A percentile compares a stretch with the other conserved stretches of the same genome.
phyloP scores from a whole-genome alignment of 306 rosid genomes.

The Calophaca sinica region DNA sequence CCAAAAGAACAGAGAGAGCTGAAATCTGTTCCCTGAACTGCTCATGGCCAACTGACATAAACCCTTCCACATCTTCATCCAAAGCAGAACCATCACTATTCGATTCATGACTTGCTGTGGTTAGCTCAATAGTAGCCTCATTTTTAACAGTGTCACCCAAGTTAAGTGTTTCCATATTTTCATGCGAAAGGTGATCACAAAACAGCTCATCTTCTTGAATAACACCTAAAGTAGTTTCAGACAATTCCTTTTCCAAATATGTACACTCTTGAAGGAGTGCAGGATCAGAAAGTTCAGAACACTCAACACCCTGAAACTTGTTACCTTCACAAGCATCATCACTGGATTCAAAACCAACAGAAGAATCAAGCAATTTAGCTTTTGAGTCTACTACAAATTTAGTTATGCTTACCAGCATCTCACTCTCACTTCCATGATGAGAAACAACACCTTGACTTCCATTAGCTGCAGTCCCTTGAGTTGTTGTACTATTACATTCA shows the following conservation, averaged over 20 bases:
- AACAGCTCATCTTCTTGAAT: slow-evolving; percentile 30
- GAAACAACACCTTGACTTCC: slow-evolving; percentile 17
- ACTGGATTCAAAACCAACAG: slow-evolving; percentile 44
- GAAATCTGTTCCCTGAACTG: slow-evolving; percentile 52
- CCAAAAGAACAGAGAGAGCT: slow-evolving; percentile 52
- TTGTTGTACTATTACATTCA: slow-evolving; percentile 34
- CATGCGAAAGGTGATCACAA: slow-evolving; percentile 32
- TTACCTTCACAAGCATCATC: slow-evolving; percentile 41
- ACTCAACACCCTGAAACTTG: slow-evolving; percentile 38
- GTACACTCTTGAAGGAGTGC: slow-evolving; percentile 30
- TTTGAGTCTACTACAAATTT: slow-evolving; percentile 28
- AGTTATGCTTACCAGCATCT: slow-evolving; percentile 41
- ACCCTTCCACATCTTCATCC: slow-evolving; percentile 45
- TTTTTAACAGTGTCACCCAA: slow-evolving; percentile 8
- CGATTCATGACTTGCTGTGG: slow-evolving; percentile 29
- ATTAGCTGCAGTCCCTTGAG: slow-evolving; percentile 39
- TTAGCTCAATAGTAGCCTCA: slow-evolving; percentile 40
- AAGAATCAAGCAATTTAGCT: slow-evolving; percentile 30
- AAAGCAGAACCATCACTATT: slow-evolving; percentile 35
- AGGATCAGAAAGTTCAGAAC: slow-evolving; percentile 28
- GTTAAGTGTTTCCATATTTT: slow-evolving; percentile 35
- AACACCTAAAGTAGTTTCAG: slow-evolving; percentile 34
- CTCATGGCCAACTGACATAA: slow-evolving; percentile 47
- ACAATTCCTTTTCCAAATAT: slow-evolving; percentile 44
- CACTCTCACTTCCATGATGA: slow-evolving; percentile 35